phyloP scores from a whole-genome alignment of 257 asterid species.

The Solanum sitiens region DNA sequence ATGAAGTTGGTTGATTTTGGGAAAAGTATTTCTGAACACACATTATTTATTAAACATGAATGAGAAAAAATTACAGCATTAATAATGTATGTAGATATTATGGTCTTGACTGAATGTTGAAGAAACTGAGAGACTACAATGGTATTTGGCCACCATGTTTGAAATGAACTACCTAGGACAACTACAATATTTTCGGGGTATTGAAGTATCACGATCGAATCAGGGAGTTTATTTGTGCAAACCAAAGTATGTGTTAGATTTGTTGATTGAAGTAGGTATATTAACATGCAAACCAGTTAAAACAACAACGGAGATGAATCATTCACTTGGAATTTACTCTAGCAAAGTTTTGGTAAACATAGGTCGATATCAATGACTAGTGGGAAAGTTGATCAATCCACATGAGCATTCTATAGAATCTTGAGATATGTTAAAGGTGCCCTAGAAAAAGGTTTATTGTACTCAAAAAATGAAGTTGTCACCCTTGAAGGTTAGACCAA shows the following conservation, averaged over 20 bases:
- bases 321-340: neutral
- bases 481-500: neutral
- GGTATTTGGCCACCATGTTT: neutral
- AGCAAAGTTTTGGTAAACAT: neutral
- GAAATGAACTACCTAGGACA: neutral
- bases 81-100: neutral
- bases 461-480: neutral
- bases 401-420: neutral
- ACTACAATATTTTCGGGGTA: neutral
- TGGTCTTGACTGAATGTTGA: neutral
- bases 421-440: neutral
- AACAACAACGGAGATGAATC: neutral
- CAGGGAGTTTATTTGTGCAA: neutral
- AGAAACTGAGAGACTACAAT: neutral
- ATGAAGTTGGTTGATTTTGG: neutral
- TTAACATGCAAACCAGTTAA: neutral
- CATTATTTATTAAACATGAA: neutral
- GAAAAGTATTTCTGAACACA: neutral
- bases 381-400: neutral
- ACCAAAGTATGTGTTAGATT: neutral
- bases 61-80: neutral
- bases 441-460: neutral
- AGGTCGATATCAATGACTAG: neutral
- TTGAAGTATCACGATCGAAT: neutral
- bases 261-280: neutral